Percentiles rank a stretch among this genome's conserved stretches.
Evolutionary conservation across 1,139 yeast species (phyloP).

Genomic region (Pichia norvegensis): DNA sequence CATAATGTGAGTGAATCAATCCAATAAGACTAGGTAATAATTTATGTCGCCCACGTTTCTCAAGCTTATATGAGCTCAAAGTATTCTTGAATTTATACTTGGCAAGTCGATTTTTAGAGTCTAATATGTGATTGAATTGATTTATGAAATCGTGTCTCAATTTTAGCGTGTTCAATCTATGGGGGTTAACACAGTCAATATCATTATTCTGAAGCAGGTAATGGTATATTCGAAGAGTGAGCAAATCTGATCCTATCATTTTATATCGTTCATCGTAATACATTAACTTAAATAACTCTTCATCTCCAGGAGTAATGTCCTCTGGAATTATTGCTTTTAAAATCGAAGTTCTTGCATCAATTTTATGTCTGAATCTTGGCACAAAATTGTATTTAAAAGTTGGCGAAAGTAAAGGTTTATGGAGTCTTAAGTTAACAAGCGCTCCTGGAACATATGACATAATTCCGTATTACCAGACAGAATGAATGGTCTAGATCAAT

Average conservation of each 20-base stretch:
- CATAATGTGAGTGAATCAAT: conserved; percentile 20
- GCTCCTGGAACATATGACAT: conserved; percentile 1
- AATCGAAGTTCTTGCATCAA: conserved; percentile 19
- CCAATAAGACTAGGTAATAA: conserved; percentile 22
- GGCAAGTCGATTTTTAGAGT: conserved; percentile 7
- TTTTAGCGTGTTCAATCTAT: conserved; percentile 6
- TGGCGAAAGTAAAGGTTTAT: conserved; percentile 4
- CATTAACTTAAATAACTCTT: conserved; percentile 17
- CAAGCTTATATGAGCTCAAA: conserved; percentile 16
- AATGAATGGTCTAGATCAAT: no score
- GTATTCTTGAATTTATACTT: conserved; percentile 1
- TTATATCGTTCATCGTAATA: conserved; percentile 10
- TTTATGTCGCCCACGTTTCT: conserved; percentile 15
- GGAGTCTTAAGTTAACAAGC: conserved; percentile 3
- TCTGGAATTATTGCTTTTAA: conserved; percentile 18
- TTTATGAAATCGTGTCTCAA: conserved; percentile 12
- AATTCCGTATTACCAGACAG: no score
- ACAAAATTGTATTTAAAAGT: conserved; percentile 13
- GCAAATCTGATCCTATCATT: conserved; percentile 9
- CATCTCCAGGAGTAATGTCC: conserved; percentile 16
- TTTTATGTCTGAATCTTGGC: conserved; percentile 16
- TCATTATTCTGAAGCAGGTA: conserved; percentile 2
- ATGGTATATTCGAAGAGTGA: conserved; percentile 8
- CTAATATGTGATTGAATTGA: conserved; percentile 12
- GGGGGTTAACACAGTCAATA: conserved; percentile 5